Percentiles rank a stretch among this genome's conserved stretches.
Conservation (phyloP, 148 eudicot genomes). For the Chenopodium suecicum region DNA sequence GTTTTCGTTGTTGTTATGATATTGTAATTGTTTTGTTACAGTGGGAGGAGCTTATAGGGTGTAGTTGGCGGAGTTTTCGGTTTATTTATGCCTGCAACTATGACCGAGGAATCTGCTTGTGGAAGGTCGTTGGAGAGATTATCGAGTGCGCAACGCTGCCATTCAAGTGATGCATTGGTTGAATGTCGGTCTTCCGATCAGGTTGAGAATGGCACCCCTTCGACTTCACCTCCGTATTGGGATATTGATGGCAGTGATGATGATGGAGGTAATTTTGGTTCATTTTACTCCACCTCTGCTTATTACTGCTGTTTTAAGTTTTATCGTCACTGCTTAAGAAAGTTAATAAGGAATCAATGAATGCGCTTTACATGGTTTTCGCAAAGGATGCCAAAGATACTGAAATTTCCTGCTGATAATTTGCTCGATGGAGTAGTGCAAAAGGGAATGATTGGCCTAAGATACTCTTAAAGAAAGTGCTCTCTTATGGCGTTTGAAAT, state of each 20-base stretch:
- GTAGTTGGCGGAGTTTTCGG: conserved; percentile 28
- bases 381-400: neutral
- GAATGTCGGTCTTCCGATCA: conserved; percentile 92
- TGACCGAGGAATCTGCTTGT: conserved; percentile 56
- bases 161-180: conserved; percentile 66
- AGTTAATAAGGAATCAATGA: neutral
- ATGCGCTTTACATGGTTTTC: neutral
- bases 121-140: conserved; percentile 57
- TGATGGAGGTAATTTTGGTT: conserved; percentile 54
- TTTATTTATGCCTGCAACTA: conserved; percentile 66
- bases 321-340: neutral
- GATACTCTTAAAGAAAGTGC: neutral
- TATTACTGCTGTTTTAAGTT: neutral
- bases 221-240: conserved; percentile 95
- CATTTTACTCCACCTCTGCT: neutral
- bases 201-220: conserved; percentile 77
- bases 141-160: conserved; percentile 56
- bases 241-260: conserved; percentile 78
- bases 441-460: neutral
- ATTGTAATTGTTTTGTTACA: conserved; percentile 16
- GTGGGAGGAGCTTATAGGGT: conserved; percentile 19
- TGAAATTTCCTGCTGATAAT: neutral
- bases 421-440: neutral
- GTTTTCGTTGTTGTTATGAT: neutral
- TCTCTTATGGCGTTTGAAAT: neutral